phyloP scores from a whole-genome alignment of 306 rosid species.

The Ormosia emarginata region DNA sequence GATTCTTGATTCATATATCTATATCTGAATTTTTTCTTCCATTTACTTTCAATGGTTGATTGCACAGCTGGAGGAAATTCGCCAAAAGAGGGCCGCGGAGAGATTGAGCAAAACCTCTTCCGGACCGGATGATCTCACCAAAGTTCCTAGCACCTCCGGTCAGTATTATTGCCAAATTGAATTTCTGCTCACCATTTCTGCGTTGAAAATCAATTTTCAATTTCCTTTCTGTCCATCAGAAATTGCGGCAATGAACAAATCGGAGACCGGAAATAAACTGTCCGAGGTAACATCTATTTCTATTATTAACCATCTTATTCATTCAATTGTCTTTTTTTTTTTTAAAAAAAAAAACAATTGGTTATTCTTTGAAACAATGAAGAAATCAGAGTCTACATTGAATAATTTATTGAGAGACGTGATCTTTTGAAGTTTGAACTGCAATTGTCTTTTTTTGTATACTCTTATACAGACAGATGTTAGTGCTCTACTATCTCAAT shows the following conservation, averaged over 20 bases:
- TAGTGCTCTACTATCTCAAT: constrained; percentile 70
- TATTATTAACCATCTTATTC: background rate
- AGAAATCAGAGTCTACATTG: background rate
- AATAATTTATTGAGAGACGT: background rate
- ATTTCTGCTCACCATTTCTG: too few species aligned
- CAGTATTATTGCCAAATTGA: background rate
- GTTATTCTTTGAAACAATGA: background rate
- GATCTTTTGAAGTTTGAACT: background rate
- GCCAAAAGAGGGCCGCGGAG: constrained; percentile 87
- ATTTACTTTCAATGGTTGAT: background rate
- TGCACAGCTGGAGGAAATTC: constrained; percentile 78
- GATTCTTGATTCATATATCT: background rate
- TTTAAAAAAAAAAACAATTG: background rate
- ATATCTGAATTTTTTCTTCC: background rate
- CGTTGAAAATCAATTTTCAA: too few species aligned
- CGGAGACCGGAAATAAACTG: constrained; percentile 66
- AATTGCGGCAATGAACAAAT: constrained; percentile 46
- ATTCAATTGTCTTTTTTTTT: background rate
- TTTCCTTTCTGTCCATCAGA: constrained; percentile 36
- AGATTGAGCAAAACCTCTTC: constrained; percentile 77
- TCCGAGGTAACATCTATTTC: constrained; percentile 49
- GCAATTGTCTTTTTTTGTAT: background rate
- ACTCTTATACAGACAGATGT: constrained; percentile 53
- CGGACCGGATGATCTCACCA: constrained; percentile 84
- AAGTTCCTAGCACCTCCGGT: constrained; percentile 53